A percentile compares a stretch with the other conserved stretches of the same genome.
Conservation (phyloP, 108 stramenopile species). For the Cylindrotheca fusiformis region DNA sequence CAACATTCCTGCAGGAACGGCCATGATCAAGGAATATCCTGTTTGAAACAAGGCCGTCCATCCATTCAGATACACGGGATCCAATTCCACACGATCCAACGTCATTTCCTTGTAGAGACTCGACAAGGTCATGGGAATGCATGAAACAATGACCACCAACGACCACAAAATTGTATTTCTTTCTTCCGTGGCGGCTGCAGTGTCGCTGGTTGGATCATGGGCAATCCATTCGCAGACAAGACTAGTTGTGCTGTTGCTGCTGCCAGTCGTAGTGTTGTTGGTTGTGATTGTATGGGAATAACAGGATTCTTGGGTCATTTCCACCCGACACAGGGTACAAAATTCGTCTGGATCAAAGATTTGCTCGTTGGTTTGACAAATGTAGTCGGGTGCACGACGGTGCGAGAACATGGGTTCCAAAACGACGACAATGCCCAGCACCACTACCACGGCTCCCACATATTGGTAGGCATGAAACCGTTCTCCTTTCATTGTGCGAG, state of each 20-base stretch:
- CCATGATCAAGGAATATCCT: slow-evolving; percentile 55
- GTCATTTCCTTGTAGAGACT: slow-evolving; percentile 96
- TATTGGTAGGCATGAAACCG: slow-evolving; percentile 65
- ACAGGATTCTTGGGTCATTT: slow-evolving; percentile 59
- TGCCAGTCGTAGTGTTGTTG: neutral
- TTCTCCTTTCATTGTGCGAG: slow-evolving; percentile 48
- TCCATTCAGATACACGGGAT: slow-evolving; percentile 90
- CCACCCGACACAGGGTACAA: slow-evolving; percentile 64
- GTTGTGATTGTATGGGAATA: slow-evolving; percentile 23
- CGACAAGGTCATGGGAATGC: slow-evolving; percentile 93
- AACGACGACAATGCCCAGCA: slow-evolving; percentile 85
- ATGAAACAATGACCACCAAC: slow-evolving; percentile 77
- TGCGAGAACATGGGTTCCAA: slow-evolving; percentile 80
- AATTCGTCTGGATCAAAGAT: slow-evolving; percentile 42
- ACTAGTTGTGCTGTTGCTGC: neutral
- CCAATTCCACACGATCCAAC: slow-evolving; percentile 62
- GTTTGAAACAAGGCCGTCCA: slow-evolving; percentile 89
- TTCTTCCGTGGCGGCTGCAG: neutral
- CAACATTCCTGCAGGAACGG: slow-evolving; percentile 57
- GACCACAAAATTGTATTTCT: slow-evolving; percentile 78
- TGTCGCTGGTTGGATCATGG: slow-evolving; percentile 28
- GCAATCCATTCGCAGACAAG: slow-evolving; percentile 56
- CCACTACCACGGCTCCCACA: slow-evolving; percentile 81
- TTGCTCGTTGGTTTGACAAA: slow-evolving; percentile 45
- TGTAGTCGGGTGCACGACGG: slow-evolving; percentile 43